phyloP scores from a whole-genome alignment of 441 rosid genomes.

The Adansonia rubrostipa region DNA sequence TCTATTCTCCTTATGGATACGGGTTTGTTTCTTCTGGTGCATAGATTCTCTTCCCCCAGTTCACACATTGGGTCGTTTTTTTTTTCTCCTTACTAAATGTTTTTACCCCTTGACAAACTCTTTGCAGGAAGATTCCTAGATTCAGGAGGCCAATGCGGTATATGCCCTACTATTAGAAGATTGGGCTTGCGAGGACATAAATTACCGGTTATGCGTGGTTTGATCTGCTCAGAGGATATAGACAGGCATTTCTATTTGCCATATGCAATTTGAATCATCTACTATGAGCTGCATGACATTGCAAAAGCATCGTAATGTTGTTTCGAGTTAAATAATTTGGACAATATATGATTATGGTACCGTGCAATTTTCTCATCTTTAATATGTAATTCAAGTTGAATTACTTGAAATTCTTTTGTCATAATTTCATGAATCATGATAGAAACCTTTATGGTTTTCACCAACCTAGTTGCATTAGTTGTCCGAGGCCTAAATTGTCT shows the following conservation, averaged over 20 bases:
- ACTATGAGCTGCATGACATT: neutral
- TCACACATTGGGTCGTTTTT: neutral
- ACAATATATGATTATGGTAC: neutral
- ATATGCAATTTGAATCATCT: slow-evolving; percentile 12
- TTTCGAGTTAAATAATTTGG: neutral
- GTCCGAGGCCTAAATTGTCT: neutral
- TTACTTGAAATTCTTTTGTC: neutral
- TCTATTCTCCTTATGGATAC: slow-evolving; percentile 81
- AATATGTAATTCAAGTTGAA: neutral
- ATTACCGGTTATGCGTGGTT: neutral
- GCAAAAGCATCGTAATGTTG: neutral
- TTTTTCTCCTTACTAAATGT: neutral
- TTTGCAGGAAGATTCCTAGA: slow-evolving; percentile 83
- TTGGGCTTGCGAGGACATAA: neutral
- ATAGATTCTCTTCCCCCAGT: neutral
- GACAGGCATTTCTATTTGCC: neutral
- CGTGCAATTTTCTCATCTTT: neutral
- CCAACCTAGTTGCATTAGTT: neutral
- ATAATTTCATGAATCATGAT: neutral
- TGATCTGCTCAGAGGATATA: slow-evolving; percentile 11
- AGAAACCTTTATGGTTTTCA: neutral
- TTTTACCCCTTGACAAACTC: neutral
- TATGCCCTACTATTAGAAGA: slow-evolving; percentile 79
- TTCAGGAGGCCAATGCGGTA: slow-evolving; percentile 87
- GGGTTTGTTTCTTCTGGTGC: slow-evolving; percentile 54